Percentiles rank a stretch among this genome's conserved stretches.
These are phyloP conservation scores for Starmerella floris DNA, from an alignment of 805 yeast genomes.

Conservation along the genomic window DNA sequence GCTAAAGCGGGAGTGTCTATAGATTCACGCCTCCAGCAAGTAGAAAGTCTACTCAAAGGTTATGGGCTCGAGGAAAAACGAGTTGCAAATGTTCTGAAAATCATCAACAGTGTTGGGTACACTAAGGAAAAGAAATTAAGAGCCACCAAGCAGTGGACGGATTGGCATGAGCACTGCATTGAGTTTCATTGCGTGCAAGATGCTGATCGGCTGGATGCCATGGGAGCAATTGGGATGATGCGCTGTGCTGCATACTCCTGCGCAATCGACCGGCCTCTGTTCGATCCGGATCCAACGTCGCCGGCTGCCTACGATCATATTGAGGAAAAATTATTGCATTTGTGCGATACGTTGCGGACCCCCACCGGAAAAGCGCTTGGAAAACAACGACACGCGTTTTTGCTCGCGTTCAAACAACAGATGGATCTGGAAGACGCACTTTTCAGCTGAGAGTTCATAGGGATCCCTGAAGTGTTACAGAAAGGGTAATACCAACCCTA, in stretches of 20 bases:
- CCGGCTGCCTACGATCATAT: slow-evolving; percentile 25
- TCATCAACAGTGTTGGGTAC: slow-evolving; percentile 23
- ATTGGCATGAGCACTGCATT: slow-evolving; percentile 25
- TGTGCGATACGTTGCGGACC: slow-evolving; percentile 25
- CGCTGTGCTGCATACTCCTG: slow-evolving; percentile 28
- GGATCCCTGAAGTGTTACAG: no score
- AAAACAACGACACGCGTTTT: slow-evolving; percentile 4
- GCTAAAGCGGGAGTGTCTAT: slow-evolving; percentile 1
- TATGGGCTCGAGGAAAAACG: slow-evolving; percentile 15
- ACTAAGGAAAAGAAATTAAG: slow-evolving; percentile 22
- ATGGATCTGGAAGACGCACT: slow-evolving; percentile 3
- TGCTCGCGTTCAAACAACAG: slow-evolving; percentile 4
- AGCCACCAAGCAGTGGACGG: slow-evolving; percentile 21
- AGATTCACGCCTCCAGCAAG: slow-evolving; percentile 6
- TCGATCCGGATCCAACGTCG: slow-evolving; percentile 12
- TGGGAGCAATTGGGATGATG: slow-evolving; percentile 29
- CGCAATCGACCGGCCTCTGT: slow-evolving; percentile 22
- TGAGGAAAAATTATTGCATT: slow-evolving; percentile 25
- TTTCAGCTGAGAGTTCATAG: no score
- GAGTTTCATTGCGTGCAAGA: slow-evolving; percentile 29
- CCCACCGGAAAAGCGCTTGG: slow-evolving; percentile 20
- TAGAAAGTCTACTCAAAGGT: slow-evolving; percentile 8
- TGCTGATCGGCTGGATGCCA: slow-evolving; percentile 33
- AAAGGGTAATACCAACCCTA: no score
- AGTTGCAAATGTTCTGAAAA: slow-evolving; percentile 16